Conservation (phyloP, 768 basidiomycete species). For the Podaxis carcinomalis region DNA sequence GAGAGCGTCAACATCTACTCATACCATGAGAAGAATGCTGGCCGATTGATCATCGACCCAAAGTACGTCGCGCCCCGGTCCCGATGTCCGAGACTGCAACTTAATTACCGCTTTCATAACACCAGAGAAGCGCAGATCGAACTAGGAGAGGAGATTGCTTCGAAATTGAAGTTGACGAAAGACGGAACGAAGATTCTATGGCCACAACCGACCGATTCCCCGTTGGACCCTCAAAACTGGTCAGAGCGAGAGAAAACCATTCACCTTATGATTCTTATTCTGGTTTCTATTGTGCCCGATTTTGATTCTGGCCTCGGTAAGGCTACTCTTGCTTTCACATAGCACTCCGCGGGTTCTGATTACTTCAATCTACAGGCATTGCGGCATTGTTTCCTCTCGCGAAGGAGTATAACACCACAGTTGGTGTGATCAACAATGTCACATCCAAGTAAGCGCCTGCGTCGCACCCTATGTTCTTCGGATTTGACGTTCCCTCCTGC, state of each 20-base stretch:
- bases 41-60: conserved; percentile 59
- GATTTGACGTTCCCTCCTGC: neutral
- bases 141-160: conserved; percentile 51
- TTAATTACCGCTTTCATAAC: neutral
- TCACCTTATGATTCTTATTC: conserved; percentile 55
- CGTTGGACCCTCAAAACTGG: conserved; percentile 67
- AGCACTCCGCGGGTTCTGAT: neutral
- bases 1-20: conserved; percentile 27
- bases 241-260: conserved; percentile 46
- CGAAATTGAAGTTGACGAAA: conserved; percentile 47
- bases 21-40: conserved; percentile 53
- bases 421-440: conserved; percentile 55
- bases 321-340: neutral
- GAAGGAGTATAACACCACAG: conserved; percentile 46
- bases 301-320: conserved; percentile 63
- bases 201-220: conserved; percentile 63
- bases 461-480: neutral
- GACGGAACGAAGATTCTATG: conserved; percentile 62
- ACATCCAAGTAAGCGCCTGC: conserved; percentile 42
- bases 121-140: conserved; percentile 56
- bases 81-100: neutral
- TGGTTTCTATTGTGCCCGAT: conserved; percentile 63
- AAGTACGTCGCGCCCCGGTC: conserved; percentile 31
- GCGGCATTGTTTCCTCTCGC: conserved; percentile 54
- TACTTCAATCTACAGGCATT: conserved; percentile 37